phyloP scores from a whole-genome alignment of 106 monocot species.

The Phalaenopsis aphrodite region DNA sequence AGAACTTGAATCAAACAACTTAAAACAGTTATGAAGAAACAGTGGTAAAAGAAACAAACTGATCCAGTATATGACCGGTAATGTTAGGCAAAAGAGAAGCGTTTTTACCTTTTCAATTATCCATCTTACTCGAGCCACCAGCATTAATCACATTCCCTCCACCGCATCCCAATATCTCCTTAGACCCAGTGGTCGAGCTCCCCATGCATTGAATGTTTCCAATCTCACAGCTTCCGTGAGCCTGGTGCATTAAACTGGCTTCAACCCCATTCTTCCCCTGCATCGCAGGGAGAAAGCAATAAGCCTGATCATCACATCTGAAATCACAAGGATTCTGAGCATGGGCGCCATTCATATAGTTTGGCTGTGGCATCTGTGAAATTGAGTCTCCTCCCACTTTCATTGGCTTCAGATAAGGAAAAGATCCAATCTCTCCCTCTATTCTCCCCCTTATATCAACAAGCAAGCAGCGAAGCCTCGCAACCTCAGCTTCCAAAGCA shows the following conservation, averaged over 20 bases:
- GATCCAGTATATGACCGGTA: background rate
- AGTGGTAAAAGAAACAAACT: background rate
- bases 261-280: constrained; percentile 34
- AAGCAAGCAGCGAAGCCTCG: constrained; percentile 71
- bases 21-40: background rate
- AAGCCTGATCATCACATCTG: constrained; percentile 48
- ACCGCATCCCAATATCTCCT: constrained; percentile 28
- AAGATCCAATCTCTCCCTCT: constrained; percentile 78
- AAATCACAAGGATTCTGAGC: constrained; percentile 53
- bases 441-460: constrained; percentile 95
- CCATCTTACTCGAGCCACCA: constrained; percentile 19
- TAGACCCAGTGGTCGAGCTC: constrained; percentile 23
- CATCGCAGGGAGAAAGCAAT: constrained; percentile 34
- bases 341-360: constrained; percentile 30
- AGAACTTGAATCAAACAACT: background rate
- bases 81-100: background rate
- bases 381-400: constrained; percentile 17
- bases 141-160: constrained; percentile 15
- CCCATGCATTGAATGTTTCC: constrained; percentile 50
- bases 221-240: constrained; percentile 44
- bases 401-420: constrained; percentile 68
- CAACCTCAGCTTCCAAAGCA: constrained; percentile 67
- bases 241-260: constrained; percentile 23
- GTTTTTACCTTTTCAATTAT: constrained; percentile 28
- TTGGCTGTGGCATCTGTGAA: constrained; percentile 7